phyloP scores from a whole-genome alignment of 140 eudicot genomes.

The Ambrosia hybrid region DNA sequence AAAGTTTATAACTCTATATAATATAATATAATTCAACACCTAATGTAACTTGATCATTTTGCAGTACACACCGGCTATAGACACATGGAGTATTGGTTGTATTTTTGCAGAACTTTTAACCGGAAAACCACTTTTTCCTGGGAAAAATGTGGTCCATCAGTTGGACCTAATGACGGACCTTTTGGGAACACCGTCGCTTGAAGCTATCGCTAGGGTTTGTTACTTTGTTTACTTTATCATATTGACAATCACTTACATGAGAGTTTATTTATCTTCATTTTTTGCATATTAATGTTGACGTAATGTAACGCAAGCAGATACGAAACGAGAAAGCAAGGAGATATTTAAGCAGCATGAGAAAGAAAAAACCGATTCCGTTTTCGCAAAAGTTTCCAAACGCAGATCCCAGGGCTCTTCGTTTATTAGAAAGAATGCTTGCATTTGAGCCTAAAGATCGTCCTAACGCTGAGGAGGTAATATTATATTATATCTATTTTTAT shows the following conservation, averaged over 20 bases:
- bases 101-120: slow-evolving; percentile 96
- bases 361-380: slow-evolving; percentile 81
- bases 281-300: slow-evolving; percentile 11
- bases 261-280: not conserved
- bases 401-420: slow-evolving; percentile 92
- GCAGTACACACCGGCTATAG: slow-evolving; percentile 97
- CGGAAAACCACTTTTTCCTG: slow-evolving; percentile 93
- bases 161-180: slow-evolving; percentile 91
- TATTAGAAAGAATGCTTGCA: slow-evolving; percentile 89
- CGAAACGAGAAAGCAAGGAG: slow-evolving; percentile 92
- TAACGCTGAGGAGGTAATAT: slow-evolving; percentile 79
- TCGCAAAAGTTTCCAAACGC: slow-evolving; percentile 86
- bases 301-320: slow-evolving; percentile 45
- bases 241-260: slow-evolving; percentile 1
- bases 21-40: not conserved
- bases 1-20: not conserved
- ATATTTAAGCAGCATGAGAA: slow-evolving; percentile 95
- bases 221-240: not conserved
- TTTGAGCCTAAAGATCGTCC: slow-evolving; percentile 97
- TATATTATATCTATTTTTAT: slow-evolving; percentile 10
- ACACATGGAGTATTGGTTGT: slow-evolving; percentile 99
- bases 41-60: slow-evolving; percentile 10
- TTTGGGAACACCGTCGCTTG: slow-evolving; percentile 92
- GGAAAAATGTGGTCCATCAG: slow-evolving; percentile 94
- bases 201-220: slow-evolving; percentile 87